Evolutionary conservation across 768 basidiomycete genomes (phyloP).

Genomic region (Coprinopsis cinerea): DNA sequence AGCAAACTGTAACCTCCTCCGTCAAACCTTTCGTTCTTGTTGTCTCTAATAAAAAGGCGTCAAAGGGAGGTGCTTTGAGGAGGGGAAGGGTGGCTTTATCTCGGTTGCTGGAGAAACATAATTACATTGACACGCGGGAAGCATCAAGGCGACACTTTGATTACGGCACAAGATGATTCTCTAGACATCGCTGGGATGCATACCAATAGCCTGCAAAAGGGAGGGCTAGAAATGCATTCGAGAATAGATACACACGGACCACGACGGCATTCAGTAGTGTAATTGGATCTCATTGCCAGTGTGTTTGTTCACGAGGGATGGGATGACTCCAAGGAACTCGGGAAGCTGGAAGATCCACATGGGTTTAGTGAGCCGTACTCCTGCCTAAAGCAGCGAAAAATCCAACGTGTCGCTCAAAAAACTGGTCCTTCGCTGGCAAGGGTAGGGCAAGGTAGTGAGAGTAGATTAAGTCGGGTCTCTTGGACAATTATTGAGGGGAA

Average conservation of each 20-base stretch:
- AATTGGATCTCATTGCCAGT: not conserved
- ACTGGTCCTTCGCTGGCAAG: not conserved
- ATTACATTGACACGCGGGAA: not conserved
- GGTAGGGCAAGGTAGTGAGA: not conserved
- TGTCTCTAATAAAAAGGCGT: not conserved
- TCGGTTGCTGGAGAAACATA: not conserved
- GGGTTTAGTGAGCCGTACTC: slow-evolving; percentile 8
- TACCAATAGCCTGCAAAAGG: not conserved
- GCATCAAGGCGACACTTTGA: not conserved
- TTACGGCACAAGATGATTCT: slow-evolving; percentile 7
- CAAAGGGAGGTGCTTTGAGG: not conserved
- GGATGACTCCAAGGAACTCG: not conserved
- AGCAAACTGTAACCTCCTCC: not conserved
- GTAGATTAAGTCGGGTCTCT: not conserved
- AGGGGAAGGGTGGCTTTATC: not conserved
- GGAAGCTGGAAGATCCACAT: slow-evolving; percentile 6
- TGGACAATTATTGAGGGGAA: not conserved
- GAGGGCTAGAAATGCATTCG: not conserved
- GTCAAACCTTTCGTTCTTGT: too few species aligned
- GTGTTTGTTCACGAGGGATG: not conserved
- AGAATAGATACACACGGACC: not conserved
- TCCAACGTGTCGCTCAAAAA: not conserved
- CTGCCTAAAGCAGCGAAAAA: slow-evolving; percentile 4
- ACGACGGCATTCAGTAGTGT: too few species aligned
- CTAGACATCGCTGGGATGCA: not conserved